Percentiles rank a stretch among this genome's conserved stretches.
phyloP scores from a whole-genome alignment of 805 yeast species.

The Candida incommunis region DNA sequence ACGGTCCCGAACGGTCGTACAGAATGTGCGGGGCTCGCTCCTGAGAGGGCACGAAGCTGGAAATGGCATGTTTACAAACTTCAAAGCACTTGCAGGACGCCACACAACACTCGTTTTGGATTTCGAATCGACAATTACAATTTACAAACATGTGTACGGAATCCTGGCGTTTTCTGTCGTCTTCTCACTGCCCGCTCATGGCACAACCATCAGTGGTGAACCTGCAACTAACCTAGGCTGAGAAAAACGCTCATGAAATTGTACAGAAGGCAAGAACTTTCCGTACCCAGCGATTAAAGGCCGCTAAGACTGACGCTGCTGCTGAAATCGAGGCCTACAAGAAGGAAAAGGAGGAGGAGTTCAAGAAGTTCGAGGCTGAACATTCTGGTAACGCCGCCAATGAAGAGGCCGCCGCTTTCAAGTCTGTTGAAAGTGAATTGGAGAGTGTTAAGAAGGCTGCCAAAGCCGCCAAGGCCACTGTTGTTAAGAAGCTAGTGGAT shows the following conservation, averaged over 20 bases:
- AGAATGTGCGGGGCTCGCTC: no score
- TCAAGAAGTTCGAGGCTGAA: conserved; percentile 54
- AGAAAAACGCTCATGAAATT: conserved; percentile 92
- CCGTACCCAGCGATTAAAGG: conserved; percentile 73
- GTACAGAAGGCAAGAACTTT: conserved; percentile 83
- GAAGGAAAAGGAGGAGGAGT: conserved; percentile 67
- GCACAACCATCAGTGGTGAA: neutral
- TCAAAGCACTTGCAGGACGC: no score
- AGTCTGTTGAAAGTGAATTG: conserved; percentile 56
- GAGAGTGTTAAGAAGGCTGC: conserved; percentile 53
- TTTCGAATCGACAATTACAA: no score
- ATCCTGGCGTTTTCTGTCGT: no score
- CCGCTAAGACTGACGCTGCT: conserved; percentile 88
- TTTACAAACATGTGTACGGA: no score
- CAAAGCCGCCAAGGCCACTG: conserved; percentile 45
- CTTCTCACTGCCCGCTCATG: no score
- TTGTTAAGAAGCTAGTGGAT: conserved; percentile 61
- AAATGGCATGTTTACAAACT: no score
- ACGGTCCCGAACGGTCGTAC: no score
- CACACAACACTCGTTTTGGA: no score
- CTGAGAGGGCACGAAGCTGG: no score
- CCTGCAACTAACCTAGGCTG: conserved; percentile 44
- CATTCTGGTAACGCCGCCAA: conserved; percentile 64
- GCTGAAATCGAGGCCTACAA: conserved; percentile 79
- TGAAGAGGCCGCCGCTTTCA: conserved; percentile 69